Evolutionary conservation across 345 rosid genomes (phyloP).

Genomic region (Citrus unshiu): DNA sequence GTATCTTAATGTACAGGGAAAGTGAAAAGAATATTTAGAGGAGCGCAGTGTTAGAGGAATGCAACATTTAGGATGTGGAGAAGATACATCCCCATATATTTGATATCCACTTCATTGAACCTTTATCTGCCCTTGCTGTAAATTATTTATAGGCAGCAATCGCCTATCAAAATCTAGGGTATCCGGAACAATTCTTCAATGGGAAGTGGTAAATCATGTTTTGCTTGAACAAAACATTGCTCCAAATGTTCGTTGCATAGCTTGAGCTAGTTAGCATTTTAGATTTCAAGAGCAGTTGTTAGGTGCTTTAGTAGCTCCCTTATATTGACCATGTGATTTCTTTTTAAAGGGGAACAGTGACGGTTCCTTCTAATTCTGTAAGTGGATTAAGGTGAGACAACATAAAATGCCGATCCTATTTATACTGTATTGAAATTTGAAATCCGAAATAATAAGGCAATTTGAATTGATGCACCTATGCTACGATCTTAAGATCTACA

Average conservation of each 20-base stretch:
- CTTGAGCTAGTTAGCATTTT: background rate
- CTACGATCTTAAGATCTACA: too few relatives aligned
- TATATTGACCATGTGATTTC: too few relatives aligned
- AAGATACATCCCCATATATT: conserved; percentile 88
- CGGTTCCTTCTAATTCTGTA: too few relatives aligned
- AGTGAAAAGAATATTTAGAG: conserved; percentile 93
- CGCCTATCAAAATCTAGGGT: background rate
- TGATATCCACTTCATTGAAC: conserved; percentile 82
- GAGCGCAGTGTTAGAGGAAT: conserved; percentile 36
- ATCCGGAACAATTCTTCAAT: background rate
- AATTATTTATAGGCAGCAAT: background rate
- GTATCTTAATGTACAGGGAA: conserved; percentile 61
- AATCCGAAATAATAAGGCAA: too few relatives aligned
- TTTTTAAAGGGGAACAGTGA: too few relatives aligned
- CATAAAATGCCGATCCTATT: too few relatives aligned
- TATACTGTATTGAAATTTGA: too few relatives aligned
- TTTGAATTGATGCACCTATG: too few relatives aligned
- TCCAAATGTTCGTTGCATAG: background rate
- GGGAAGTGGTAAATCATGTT: background rate
- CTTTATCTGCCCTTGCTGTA: conserved; percentile 24
- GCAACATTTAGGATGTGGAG: conserved; percentile 95
- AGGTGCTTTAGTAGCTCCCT: background rate
- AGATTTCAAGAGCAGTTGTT: background rate
- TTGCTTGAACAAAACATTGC: background rate
- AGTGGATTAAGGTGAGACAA: too few relatives aligned